Evolutionary conservation across 306 rosid species (phyloP).

Genomic region (Corylus avellana): DNA sequence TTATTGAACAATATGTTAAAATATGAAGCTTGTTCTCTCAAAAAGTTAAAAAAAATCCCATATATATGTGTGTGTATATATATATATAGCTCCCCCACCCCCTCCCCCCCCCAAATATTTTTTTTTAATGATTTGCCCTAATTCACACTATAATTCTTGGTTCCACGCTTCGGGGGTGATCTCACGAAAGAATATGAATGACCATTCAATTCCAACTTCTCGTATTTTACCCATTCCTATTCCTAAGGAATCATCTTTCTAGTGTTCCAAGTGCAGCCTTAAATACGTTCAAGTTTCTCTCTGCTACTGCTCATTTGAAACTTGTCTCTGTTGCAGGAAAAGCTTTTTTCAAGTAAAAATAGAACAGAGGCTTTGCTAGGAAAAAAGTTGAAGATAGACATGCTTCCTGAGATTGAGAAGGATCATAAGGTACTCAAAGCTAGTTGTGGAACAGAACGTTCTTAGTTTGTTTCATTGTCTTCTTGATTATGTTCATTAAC

Average conservation of each 20-base stretch:
- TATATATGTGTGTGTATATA: too few species aligned
- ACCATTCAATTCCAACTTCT: too few species aligned
- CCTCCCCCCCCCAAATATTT: too few species aligned
- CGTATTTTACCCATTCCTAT: too few species aligned
- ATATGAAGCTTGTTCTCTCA: too few species aligned
- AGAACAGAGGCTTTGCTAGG: slow-evolving; percentile 88
- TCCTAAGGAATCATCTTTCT: too few species aligned
- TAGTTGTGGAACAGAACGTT: slow-evolving; percentile 9
- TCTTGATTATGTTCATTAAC: slow-evolving; percentile 21
- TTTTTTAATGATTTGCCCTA: too few species aligned
- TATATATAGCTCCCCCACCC: too few species aligned
- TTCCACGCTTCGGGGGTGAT: too few species aligned
- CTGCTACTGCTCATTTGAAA: slow-evolving; percentile 32
- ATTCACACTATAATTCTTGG: too few species aligned
- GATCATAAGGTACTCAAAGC: slow-evolving; percentile 79
- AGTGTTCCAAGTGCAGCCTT: not conserved
- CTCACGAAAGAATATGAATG: too few species aligned
- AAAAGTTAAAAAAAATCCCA: too few species aligned
- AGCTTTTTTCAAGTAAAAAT: slow-evolving; percentile 88
- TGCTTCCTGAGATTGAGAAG: slow-evolving; percentile 98
- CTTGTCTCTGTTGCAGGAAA: slow-evolving; percentile 63
- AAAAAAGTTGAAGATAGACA: slow-evolving; percentile 87
- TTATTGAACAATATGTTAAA: not conserved
- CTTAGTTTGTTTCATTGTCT: not conserved
- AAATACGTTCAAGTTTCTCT: not conserved